Evolutionary conservation across 1,284 basidiomycete genomes (phyloP).

Genomic region (Mycosarcoma maydis): DNA sequence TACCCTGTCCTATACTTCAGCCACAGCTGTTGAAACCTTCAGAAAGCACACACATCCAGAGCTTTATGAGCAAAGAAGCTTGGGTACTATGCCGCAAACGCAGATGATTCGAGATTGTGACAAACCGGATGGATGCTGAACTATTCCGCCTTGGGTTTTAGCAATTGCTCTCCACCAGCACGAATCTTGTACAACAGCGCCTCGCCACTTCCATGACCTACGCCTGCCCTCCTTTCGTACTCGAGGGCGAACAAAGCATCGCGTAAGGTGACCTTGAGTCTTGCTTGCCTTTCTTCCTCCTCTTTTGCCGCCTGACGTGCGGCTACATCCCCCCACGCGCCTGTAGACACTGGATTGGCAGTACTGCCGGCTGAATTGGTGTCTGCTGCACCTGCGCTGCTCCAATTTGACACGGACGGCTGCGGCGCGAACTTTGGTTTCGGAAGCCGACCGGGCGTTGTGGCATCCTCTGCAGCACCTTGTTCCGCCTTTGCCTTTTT

Average conservation of each 20-base stretch:
- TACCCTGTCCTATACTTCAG: too few species aligned
- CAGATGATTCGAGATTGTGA: too few species aligned
- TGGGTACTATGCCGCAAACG: too few species aligned
- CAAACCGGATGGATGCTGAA: too few species aligned
- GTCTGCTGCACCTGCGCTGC: conserved; percentile 15
- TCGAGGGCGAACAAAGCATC: conserved; percentile 64
- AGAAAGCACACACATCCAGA: background rate
- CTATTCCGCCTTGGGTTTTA: conserved; percentile 17
- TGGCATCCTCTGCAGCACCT: conserved; percentile 19
- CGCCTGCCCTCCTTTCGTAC: conserved; percentile 37
- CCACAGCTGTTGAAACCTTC: too few species aligned
- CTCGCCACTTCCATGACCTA: conserved; percentile 43
- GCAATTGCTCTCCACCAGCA: conserved; percentile 18
- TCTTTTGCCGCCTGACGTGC: conserved; percentile 58
- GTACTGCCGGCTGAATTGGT: background rate
- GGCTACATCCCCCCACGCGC: conserved; percentile 64
- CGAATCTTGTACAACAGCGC: conserved; percentile 32
- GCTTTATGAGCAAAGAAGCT: too few species aligned
- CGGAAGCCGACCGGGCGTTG: conserved; percentile 40
- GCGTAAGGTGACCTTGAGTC: conserved; percentile 56
- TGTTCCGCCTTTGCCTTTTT: conserved; percentile 38
- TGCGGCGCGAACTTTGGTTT: conserved; percentile 63
- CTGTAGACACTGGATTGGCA: conserved; percentile 14
- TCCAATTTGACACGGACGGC: conserved; percentile 30
- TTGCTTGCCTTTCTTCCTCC: conserved; percentile 57